Evolutionary conservation across 1,284 basidiomycete species (phyloP).

Genomic region (Trametes polyzona): DNA sequence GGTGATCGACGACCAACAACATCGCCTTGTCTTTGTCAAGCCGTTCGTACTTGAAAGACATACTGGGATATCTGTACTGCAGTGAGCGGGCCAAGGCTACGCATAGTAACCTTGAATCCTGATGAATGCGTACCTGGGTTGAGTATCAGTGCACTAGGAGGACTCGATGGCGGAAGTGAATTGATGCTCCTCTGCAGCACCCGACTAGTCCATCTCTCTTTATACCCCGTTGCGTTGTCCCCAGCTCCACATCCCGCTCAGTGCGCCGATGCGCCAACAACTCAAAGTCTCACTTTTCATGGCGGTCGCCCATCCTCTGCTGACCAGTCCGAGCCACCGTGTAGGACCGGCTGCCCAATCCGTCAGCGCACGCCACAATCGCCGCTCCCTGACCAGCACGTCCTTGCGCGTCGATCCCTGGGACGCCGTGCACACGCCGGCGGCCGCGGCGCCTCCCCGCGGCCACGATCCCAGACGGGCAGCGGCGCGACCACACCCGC

Average conservation of each 20-base stretch:
- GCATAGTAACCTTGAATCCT: background rate
- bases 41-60: conserved; percentile 40
- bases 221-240: too few species aligned
- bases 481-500: background rate
- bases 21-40: conserved; percentile 48
- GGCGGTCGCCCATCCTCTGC: too few species aligned
- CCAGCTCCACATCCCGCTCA: background rate
- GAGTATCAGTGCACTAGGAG: too few species aligned
- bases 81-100: background rate
- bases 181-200: too few species aligned
- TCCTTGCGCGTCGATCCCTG: background rate
- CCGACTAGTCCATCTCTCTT: too few species aligned
- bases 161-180: too few species aligned
- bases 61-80: background rate
- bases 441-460: background rate
- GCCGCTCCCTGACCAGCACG: background rate
- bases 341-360: background rate
- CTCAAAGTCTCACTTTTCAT: background rate
- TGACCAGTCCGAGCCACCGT: background rate
- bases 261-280: background rate
- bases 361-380: background rate
- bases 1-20: conserved; percentile 51
- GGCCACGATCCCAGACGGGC: background rate
- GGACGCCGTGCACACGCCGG: conserved; percentile 1
- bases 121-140: too few species aligned